These are phyloP conservation scores for Kluyveromyces siamensis DNA, from an alignment of 805 yeast species.

Conservation along the genomic window DNA sequence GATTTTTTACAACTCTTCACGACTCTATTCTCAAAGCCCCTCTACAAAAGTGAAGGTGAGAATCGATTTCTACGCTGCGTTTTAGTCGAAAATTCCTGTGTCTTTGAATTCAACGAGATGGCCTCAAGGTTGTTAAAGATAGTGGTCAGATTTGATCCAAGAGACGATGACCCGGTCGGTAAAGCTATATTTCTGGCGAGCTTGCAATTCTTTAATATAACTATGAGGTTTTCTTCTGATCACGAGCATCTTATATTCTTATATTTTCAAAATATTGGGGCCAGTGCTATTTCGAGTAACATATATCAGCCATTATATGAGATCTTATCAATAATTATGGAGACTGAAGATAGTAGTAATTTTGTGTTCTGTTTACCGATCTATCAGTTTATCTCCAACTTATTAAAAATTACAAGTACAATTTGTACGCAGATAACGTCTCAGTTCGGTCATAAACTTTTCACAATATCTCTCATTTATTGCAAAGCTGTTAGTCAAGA, in stretches of 20 bases:
- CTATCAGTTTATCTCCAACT: slow-evolving; percentile 1
- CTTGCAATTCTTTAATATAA: slow-evolving; percentile 38
- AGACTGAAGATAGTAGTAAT: neutral
- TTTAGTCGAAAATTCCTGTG: slow-evolving; percentile 42
- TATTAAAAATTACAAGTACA: neutral
- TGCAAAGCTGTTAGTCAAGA: slow-evolving; percentile 1
- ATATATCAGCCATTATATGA: slow-evolving; percentile 10
- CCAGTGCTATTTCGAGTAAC: slow-evolving; percentile 33
- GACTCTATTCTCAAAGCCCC: slow-evolving; percentile 49
- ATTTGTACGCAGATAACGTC: neutral
- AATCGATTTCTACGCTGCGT: slow-evolving; percentile 48
- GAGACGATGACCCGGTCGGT: slow-evolving; percentile 33
- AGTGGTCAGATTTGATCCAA: slow-evolving; percentile 40
- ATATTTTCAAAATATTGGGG: slow-evolving; percentile 23
- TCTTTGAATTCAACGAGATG: slow-evolving; percentile 38
- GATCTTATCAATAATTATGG: neutral
- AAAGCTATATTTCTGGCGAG: slow-evolving; percentile 43
- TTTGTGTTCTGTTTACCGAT: slow-evolving; percentile 1
- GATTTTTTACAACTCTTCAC: slow-evolving; percentile 58
- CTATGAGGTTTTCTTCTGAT: slow-evolving; percentile 18
- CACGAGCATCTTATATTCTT: slow-evolving; percentile 12
- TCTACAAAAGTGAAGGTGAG: slow-evolving; percentile 47
- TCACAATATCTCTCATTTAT: neutral
- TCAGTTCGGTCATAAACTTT: neutral
- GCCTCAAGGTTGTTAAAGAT: slow-evolving; percentile 66